A percentile compares a stretch with the other conserved stretches of the same genome.
Evolutionary conservation across 768 basidiomycete species (phyloP).

Genomic region (Mycena indigotica): DNA sequence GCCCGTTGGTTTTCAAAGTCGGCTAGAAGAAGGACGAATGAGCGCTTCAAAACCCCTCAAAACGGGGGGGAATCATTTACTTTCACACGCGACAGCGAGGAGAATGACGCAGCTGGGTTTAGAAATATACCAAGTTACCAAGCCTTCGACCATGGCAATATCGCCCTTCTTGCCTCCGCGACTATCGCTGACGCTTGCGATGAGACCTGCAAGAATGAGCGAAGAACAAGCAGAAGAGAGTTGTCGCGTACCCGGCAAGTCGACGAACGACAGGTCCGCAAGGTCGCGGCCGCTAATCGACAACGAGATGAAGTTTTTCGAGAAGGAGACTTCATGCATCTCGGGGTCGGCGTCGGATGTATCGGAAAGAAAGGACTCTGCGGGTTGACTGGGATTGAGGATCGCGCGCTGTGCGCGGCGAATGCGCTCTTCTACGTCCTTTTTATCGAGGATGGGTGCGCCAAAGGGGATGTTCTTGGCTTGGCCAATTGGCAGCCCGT

Average conservation of each 20-base stretch:
- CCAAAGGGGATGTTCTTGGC: slow-evolving; percentile 49
- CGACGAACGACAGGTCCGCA: slow-evolving; percentile 65
- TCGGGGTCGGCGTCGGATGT: slow-evolving; percentile 31
- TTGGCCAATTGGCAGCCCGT: slow-evolving; percentile 41
- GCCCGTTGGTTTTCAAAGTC: slow-evolving; percentile 85
- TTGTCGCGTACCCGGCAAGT: slow-evolving; percentile 59
- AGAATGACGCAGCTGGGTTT: slow-evolving; percentile 65
- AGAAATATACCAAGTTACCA: slow-evolving; percentile 61
- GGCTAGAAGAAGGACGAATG: slow-evolving; percentile 41
- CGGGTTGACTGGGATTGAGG: slow-evolving; percentile 51
- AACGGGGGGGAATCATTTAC: slow-evolving; percentile 35
- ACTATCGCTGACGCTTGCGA: slow-evolving; percentile 52
- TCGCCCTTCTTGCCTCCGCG: slow-evolving; percentile 51
- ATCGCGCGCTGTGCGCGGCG: slow-evolving; percentile 67
- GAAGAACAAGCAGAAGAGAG: neutral
- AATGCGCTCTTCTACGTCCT: slow-evolving; percentile 65
- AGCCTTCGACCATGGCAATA: slow-evolving; percentile 58
- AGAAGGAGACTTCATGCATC: slow-evolving; percentile 44
- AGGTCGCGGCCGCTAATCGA: slow-evolving; percentile 62
- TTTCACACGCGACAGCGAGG: slow-evolving; percentile 63
- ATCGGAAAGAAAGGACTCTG: slow-evolving; percentile 40
- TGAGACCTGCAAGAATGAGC: slow-evolving; percentile 45
- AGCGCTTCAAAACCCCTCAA: neutral
- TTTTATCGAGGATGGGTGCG: slow-evolving; percentile 48
- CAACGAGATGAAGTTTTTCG: slow-evolving; percentile 57